A percentile compares a stretch with the other conserved stretches of the same genome.
phyloP scores from a whole-genome alignment of 257 asterid genomes.

The Solanum paucissectum region DNA sequence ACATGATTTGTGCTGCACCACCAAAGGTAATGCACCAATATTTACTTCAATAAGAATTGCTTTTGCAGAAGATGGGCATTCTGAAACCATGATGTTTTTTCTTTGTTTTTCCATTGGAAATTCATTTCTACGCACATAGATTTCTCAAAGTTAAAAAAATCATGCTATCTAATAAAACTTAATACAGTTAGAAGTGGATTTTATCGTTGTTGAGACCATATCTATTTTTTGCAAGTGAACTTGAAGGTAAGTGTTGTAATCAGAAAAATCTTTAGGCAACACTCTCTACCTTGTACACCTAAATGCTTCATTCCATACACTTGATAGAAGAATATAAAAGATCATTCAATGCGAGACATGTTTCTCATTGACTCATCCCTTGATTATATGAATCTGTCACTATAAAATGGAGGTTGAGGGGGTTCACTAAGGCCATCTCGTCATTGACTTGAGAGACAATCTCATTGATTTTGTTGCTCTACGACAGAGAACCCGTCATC shows the following conservation, averaged over 20 bases:
- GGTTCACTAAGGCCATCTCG: background rate
- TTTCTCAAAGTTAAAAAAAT: background rate
- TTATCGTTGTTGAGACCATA: background rate
- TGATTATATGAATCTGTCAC: background rate
- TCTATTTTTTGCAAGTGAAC: background rate
- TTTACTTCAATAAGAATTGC: background rate
- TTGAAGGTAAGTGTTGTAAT: background rate
- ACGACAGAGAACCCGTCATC: background rate
- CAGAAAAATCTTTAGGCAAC: background rate
- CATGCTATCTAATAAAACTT: background rate
- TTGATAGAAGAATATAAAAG: background rate
- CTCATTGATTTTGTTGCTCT: background rate
- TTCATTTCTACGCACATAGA: background rate
- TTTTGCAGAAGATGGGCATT: background rate
- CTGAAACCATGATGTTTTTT: background rate
- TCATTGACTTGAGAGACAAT: background rate
- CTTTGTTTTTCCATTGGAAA: background rate
- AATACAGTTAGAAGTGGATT: background rate
- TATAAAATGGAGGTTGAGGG: background rate
- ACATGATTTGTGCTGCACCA: conserved; percentile 20
- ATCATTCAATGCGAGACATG: background rate
- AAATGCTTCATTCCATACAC: background rate
- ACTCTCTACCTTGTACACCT: background rate
- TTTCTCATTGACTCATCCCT: background rate
- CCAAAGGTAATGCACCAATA: conserved; percentile 1